These are phyloP conservation scores for Skeletonema grethae DNA, from an alignment of 108 stramenopile species.

Conservation along the genomic window DNA sequence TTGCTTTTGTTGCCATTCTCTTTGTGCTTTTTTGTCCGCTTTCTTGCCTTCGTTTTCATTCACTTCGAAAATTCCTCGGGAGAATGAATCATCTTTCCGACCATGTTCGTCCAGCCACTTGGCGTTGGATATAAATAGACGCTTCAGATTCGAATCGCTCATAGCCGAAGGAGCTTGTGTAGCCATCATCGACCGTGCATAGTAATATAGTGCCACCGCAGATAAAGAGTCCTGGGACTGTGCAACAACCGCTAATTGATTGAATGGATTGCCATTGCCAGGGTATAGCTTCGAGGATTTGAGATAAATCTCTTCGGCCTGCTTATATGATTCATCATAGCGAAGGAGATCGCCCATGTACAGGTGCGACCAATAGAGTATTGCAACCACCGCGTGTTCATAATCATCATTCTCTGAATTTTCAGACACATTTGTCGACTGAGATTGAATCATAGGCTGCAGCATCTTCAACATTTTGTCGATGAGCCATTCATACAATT, in stretches of 20 bases:
- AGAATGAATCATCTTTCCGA: constrained; percentile 17
- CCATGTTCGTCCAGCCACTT: constrained; percentile 57
- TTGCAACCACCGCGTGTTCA: constrained; percentile 47
- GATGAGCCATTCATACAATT: constrained; percentile 68
- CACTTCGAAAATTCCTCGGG: constrained; percentile 10
- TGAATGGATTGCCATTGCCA: constrained; percentile 78
- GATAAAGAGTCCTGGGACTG: constrained; percentile 53
- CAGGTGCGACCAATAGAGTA: constrained; percentile 59
- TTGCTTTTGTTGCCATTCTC: constrained; percentile 43
- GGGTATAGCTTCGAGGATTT: constrained; percentile 64
- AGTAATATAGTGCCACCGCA: constrained; percentile 69
- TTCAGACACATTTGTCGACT: constrained; percentile 19
- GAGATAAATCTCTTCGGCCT: constrained; percentile 64
- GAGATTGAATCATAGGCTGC: constrained; percentile 8
- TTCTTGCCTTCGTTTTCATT: neutral
- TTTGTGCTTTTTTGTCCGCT: constrained; percentile 30
- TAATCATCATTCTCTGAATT: constrained; percentile 23
- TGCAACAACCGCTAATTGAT: constrained; percentile 82
- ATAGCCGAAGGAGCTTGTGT: constrained; percentile 65
- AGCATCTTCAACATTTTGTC: constrained; percentile 53
- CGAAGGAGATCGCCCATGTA: constrained; percentile 78
- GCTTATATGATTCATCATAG: constrained; percentile 51
- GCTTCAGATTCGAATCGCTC: constrained; percentile 57
- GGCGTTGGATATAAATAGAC: constrained; percentile 65
- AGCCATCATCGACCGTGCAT: constrained; percentile 68